Conservation (phyloP, 2,329 filamentous ascomycete species). For the Ascomycota sp. region DNA sequence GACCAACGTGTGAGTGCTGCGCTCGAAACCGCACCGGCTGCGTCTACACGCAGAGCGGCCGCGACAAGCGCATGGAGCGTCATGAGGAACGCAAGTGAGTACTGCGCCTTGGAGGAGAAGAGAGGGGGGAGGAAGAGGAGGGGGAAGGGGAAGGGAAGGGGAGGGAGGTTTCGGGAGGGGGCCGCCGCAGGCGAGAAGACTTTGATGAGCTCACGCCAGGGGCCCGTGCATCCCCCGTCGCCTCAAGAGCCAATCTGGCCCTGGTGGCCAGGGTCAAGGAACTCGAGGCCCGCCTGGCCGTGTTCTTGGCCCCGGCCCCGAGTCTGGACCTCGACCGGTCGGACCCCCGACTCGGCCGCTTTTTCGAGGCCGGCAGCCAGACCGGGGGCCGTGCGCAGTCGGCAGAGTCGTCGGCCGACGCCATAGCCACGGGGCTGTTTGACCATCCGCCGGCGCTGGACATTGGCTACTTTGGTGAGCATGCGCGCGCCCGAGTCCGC, state of each 20-base stretch:
- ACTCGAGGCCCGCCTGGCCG: slow-evolving; percentile 5
- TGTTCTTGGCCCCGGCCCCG: neutral
- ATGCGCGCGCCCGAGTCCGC: too few relatives aligned
- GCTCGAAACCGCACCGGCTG: slow-evolving; percentile 3
- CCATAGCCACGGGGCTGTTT: slow-evolving; percentile 9
- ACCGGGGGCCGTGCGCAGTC: slow-evolving; percentile 1
- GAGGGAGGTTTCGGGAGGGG: too few relatives aligned
- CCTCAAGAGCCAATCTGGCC: slow-evolving; percentile 3
- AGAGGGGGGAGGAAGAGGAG: too few relatives aligned
- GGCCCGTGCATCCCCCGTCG: neutral
- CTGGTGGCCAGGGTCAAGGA: slow-evolving; percentile 5
- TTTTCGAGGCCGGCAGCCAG: neutral
- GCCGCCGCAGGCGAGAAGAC: too few relatives aligned
- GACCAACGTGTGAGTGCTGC: slow-evolving; percentile 7
- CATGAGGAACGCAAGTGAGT: slow-evolving; percentile 6
- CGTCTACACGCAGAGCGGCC: slow-evolving; percentile 6
- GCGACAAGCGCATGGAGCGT: slow-evolving; percentile 7
- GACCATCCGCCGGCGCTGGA: slow-evolving; percentile 8
- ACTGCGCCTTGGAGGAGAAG: too few relatives aligned
- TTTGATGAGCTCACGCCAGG: too few relatives aligned
- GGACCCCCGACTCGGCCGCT: neutral
- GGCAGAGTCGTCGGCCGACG: slow-evolving; percentile 8
- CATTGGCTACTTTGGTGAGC: slow-evolving; percentile 9
- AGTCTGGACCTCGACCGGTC: neutral
- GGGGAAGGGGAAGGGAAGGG: too few relatives aligned